These are phyloP conservation scores for Mrakia blollopis DNA, from an alignment of 768 basidiomycete species.

Conservation along the genomic window DNA sequence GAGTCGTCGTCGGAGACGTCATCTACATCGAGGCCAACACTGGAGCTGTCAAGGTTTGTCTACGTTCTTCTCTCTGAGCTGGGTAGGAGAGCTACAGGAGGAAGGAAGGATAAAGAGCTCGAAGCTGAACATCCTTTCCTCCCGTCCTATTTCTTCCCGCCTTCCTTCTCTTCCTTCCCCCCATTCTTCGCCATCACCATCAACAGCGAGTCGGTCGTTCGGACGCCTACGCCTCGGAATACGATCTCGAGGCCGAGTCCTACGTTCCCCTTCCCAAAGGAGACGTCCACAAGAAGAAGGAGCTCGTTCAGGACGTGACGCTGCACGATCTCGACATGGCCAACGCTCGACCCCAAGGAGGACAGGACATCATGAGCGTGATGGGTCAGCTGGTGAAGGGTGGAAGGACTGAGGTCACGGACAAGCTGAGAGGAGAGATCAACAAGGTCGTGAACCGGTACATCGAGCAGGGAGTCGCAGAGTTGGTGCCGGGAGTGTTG, in stretches of 20 bases:
- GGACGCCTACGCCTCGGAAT: slow-evolving; percentile 95
- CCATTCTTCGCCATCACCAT: neutral
- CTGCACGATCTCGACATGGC: slow-evolving; percentile 93
- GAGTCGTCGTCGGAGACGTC: slow-evolving; percentile 92
- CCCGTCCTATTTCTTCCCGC: neutral
- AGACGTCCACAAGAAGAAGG: slow-evolving; percentile 92
- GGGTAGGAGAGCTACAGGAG: neutral
- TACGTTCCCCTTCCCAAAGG: slow-evolving; percentile 97
- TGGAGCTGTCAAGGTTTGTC: slow-evolving; percentile 84
- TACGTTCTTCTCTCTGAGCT: neutral
- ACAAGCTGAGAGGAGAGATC: slow-evolving; percentile 89
- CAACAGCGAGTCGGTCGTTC: slow-evolving; percentile 85
- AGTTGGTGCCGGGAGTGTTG: slow-evolving; percentile 93
- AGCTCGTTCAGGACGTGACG: slow-evolving; percentile 90
- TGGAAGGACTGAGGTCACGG: slow-evolving; percentile 91
- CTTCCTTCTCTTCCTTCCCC: neutral
- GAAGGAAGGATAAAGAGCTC: neutral
- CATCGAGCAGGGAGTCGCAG: slow-evolving; percentile 96
- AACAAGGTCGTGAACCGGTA: slow-evolving; percentile 97
- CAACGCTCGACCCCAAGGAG: slow-evolving; percentile 82
- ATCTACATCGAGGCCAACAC: slow-evolving; percentile 91
- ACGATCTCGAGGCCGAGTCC: slow-evolving; percentile 95
- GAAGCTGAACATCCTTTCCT: neutral
- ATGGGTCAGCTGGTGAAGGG: slow-evolving; percentile 87
- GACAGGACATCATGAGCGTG: slow-evolving; percentile 98